phyloP scores from a whole-genome alignment of 805 yeast species.

The Candida sphagnicola region DNA sequence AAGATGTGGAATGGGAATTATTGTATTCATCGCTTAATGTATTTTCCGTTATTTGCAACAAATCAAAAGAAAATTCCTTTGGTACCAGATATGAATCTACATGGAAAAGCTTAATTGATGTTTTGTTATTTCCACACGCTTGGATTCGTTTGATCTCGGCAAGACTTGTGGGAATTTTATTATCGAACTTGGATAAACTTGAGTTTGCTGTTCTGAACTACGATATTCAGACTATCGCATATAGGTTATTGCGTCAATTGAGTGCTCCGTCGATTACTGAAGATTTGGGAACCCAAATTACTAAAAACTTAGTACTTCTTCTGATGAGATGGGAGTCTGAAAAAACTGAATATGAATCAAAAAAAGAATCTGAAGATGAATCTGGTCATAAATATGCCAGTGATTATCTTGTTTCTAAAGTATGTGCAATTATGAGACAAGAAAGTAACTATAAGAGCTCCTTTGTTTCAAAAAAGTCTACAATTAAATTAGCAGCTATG shows the following conservation, averaged over 20 bases:
- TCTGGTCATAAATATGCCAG: conserved; percentile 37
- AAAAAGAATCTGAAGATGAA: conserved; percentile 12
- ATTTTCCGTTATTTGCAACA: conserved; percentile 40
- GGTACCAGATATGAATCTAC: conserved; percentile 24
- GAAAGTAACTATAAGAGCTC: conserved; percentile 54
- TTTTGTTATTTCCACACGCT: conserved; percentile 79
- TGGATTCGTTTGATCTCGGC: conserved; percentile 79
- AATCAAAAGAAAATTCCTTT: conserved; percentile 29
- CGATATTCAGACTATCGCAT: conserved; percentile 65
- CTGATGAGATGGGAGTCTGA: conserved; percentile 58
- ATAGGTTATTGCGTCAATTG: conserved; percentile 69
- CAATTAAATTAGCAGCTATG: conserved; percentile 70
- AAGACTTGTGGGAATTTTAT: conserved; percentile 52
- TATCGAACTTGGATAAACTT: conserved; percentile 37
- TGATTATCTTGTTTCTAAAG: conserved; percentile 62
- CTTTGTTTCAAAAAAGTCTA: conserved; percentile 57
- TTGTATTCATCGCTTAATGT: conserved; percentile 63
- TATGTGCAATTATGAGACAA: conserved; percentile 60
- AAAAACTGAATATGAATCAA: conserved; percentile 29
- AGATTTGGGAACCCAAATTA: conserved; percentile 57
- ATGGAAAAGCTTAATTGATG: conserved; percentile 52
- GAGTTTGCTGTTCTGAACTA: conserved; percentile 32
- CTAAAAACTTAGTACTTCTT: conserved; percentile 62
- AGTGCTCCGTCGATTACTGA: conserved; percentile 73
- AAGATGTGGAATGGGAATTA: conserved; percentile 67